phyloP scores from a whole-genome alignment of 306 rosid genomes.

The Cicer chorassanicum region DNA sequence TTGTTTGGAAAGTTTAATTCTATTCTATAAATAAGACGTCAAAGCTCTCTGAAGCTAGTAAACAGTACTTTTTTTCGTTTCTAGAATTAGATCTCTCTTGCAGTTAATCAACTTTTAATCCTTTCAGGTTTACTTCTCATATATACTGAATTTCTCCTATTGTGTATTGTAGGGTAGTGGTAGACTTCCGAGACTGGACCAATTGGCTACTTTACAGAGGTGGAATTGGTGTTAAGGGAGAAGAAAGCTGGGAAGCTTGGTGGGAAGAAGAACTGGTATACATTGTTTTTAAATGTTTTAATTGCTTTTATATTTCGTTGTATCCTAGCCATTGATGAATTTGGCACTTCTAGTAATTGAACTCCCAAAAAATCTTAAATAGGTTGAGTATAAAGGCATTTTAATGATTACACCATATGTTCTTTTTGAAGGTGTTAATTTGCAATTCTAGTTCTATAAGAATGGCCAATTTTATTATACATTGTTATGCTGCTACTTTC shows the following conservation, averaged over 20 bases:
- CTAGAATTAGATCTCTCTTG: not conserved
- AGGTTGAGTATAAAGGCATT: conserved; percentile 8
- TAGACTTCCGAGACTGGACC: conserved; percentile 94
- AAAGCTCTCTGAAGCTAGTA: conserved; percentile 9
- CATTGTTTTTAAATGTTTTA: conserved; percentile 21
- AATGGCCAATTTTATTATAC: not conserved
- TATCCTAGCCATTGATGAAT: not conserved
- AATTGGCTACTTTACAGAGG: conserved; percentile 96
- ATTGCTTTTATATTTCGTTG: conserved; percentile 6
- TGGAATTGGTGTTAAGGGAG: conserved; percentile 97
- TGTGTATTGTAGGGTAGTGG: conserved; percentile 70
- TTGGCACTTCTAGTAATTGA: conserved; percentile 9
- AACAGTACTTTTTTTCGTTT: not conserved
- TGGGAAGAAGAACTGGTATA: conserved; percentile 98
- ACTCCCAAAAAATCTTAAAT: conserved; percentile 13
- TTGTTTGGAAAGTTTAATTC: not conserved
- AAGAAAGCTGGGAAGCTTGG: conserved; percentile 99
- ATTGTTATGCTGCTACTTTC: not conserved
- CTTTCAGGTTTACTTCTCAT: conserved; percentile 10
- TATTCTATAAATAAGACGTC: not conserved
- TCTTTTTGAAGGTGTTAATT: conserved; percentile 9
- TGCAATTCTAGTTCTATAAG: not conserved
- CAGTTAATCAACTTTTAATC: not conserved
- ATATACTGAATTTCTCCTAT: conserved; percentile 35
- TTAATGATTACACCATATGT: not conserved